Evolutionary conservation across 345 rosid genomes (phyloP).

Genomic region (Rhizophora mangle): DNA sequence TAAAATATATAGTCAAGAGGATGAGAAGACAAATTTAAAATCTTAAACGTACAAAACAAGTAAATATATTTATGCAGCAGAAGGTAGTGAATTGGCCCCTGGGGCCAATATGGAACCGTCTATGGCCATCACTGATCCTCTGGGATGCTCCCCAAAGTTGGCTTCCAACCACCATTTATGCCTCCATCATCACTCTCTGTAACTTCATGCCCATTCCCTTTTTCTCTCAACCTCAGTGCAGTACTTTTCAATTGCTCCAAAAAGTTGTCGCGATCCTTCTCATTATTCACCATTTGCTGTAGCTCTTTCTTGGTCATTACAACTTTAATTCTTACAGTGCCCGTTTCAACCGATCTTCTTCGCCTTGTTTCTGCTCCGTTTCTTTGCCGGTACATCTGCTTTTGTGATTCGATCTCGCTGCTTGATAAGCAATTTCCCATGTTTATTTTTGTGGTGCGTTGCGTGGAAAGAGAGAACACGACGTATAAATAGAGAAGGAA

Average conservation of each 20-base stretch:
- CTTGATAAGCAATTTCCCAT: slow-evolving; percentile 44
- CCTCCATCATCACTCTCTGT: background rate
- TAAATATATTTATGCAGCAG: too few relatives aligned
- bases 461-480: background rate
- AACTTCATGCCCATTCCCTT: slow-evolving; percentile 14
- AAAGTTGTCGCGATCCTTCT: slow-evolving; percentile 21
- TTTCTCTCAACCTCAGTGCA: slow-evolving; percentile 38
- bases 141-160: slow-evolving; percentile 57
- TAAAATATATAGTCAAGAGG: too few relatives aligned
- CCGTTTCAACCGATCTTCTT: background rate
- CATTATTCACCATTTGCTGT: slow-evolving; percentile 40
- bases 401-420: slow-evolving; percentile 14
- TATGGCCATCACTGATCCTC: slow-evolving; percentile 32
- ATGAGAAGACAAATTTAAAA: too few relatives aligned
- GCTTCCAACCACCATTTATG: slow-evolving; percentile 45
- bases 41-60: too few relatives aligned
- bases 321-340: slow-evolving; percentile 49
- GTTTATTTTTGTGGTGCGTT: background rate
- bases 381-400: background rate
- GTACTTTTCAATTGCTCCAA: slow-evolving; percentile 40
- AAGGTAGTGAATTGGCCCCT: too few relatives aligned
- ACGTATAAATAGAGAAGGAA: background rate
- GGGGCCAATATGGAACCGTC: too few relatives aligned
- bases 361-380: slow-evolving; percentile 1
- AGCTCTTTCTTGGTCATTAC: slow-evolving; percentile 63